Conservation (phyloP, 2,329 filamentous ascomycete genomes). For the Bipolaris zeicola region DNA sequence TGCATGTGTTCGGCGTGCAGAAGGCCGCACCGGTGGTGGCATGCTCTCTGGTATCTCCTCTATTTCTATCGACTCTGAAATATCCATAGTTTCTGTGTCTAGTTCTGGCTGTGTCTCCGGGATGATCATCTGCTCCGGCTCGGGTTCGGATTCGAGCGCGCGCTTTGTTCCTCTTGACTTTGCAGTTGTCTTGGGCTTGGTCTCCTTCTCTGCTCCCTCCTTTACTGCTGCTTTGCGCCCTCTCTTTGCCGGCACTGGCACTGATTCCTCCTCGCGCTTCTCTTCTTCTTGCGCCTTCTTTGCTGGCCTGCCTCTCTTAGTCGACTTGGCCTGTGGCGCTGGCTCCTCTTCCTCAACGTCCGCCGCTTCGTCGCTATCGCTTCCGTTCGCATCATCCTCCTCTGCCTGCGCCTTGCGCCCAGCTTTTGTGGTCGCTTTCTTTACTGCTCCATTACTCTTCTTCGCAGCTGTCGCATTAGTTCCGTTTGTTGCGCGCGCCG, state of each 20-base stretch:
- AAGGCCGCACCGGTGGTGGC: constrained; percentile 31
- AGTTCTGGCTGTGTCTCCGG: constrained; percentile 53
- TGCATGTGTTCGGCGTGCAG: constrained; percentile 30
- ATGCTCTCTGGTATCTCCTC: constrained; percentile 44
- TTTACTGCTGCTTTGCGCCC: constrained; percentile 37
- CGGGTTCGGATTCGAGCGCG: constrained; percentile 43
- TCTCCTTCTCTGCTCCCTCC: constrained; percentile 26
- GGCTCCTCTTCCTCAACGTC: constrained; percentile 43
- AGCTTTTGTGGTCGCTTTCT: constrained; percentile 40
- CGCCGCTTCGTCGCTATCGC: constrained; percentile 54
- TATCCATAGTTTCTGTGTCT: constrained; percentile 48
- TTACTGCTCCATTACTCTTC: constrained; percentile 44
- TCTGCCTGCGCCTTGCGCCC: constrained; percentile 52
- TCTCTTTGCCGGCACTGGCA: constrained; percentile 35
- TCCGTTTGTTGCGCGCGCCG: constrained; percentile 47
- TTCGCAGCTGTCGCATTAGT: constrained; percentile 44
- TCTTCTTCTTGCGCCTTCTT: constrained; percentile 55
- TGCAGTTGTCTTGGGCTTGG: constrained; percentile 27
- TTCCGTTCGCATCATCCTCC: constrained; percentile 47
- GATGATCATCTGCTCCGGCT: constrained; percentile 46
- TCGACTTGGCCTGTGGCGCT: constrained; percentile 30
- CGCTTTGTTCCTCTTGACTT: constrained; percentile 41
- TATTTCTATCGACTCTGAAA: constrained; percentile 48
- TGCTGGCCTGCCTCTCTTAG: constrained; percentile 36
- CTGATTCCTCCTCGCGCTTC: constrained; percentile 22